A percentile compares a stretch with the other conserved stretches of the same genome.
These are phyloP conservation scores for Beauveria pseudobassiana DNA, from an alignment of 2,329 filamentous ascomycete genomes.

Conservation along the genomic window DNA sequence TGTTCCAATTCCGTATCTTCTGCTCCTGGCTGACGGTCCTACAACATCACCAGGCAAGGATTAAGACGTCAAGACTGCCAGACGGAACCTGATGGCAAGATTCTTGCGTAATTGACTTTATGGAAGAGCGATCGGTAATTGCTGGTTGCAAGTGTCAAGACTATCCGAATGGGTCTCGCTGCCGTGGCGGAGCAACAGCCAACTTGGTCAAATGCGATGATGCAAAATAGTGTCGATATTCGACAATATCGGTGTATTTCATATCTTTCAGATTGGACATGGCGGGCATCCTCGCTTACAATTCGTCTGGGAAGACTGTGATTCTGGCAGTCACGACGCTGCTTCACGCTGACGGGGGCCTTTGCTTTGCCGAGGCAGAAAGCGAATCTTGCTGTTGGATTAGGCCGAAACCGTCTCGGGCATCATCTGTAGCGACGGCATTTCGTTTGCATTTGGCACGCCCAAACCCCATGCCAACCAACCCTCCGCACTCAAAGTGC, in stretches of 20 bases:
- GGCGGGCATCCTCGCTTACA: background rate
- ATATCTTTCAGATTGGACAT: background rate
- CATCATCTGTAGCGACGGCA: background rate
- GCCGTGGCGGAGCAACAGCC: background rate
- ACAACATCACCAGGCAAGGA: too few relatives aligned
- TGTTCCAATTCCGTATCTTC: too few relatives aligned
- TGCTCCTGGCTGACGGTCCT: too few relatives aligned
- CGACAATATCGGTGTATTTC: background rate
- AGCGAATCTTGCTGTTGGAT: constrained; percentile 13
- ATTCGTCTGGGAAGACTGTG: constrained; percentile 10
- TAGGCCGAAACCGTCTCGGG: constrained; percentile 9
- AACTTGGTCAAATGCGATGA: too few relatives aligned
- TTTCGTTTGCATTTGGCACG: too few relatives aligned
- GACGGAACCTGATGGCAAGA: too few relatives aligned
- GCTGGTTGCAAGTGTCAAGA: constrained; percentile 3
- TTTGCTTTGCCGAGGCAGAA: constrained; percentile 14
- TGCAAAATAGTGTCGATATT: background rate
- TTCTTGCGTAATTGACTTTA: too few relatives aligned
- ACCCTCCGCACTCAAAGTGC: background rate
- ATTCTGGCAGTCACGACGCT: constrained; percentile 14
- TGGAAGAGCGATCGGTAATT: too few relatives aligned
- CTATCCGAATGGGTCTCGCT: constrained; percentile 4
- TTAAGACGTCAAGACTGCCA: too few relatives aligned
- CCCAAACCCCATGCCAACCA: too few relatives aligned
- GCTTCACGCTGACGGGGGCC: constrained; percentile 14